Base-by-base conservation (phyloP, 73 alveolate species). In the Stentor coeruleus region DNA sequence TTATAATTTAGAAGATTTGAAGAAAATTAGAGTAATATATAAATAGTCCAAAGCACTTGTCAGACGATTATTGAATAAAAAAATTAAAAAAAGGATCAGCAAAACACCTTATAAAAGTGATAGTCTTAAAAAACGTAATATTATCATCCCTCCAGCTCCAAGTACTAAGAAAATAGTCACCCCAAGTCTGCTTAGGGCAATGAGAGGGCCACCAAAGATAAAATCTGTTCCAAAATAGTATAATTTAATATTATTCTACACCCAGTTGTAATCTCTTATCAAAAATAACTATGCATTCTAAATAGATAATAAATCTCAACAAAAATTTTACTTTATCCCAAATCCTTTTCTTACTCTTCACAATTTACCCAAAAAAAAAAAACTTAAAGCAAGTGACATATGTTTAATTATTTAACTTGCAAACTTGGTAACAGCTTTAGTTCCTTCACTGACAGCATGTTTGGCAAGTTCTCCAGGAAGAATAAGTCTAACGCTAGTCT, bases 401-500 rank as follows among this genome's bases (percentile, higher is more conserved):
- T n/a, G n/a, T n/a, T n/a, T n/a, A n/a, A n/a, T n/a, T n/a, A 59
- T 14, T 14, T 59, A 3, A 59, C 77, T 59, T 15, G 33, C 11
- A 39, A 30, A 59, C n/a, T 81, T 81, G 40, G 35, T 81, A 49
- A 81, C 60, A 3, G 86, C 86, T 35, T 81, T 81, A 1, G 83
- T 75, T 0, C 86, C 86, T 49, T 81, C 86, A 49, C 58, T 39
- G 1, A 81, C 40, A 15, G 86, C 86, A 58, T 81, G 86, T 49
- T 81, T 81, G 30, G 49, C n/a, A 59, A 81, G 81, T 49, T 81
- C 86, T 0, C 86, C 86, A 11, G 49, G 83, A 2, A 81, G n/a
- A 2, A 81, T 35, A 42, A 81, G 81, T 36, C 60, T 81, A 15
- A 58, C 84, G 35, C 74, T 49, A 15, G 86, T 4, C 40, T 81